Base-by-base conservation (phyloP, 2,329 filamentous ascomycete species). In the Nemania sp. region DNA sequence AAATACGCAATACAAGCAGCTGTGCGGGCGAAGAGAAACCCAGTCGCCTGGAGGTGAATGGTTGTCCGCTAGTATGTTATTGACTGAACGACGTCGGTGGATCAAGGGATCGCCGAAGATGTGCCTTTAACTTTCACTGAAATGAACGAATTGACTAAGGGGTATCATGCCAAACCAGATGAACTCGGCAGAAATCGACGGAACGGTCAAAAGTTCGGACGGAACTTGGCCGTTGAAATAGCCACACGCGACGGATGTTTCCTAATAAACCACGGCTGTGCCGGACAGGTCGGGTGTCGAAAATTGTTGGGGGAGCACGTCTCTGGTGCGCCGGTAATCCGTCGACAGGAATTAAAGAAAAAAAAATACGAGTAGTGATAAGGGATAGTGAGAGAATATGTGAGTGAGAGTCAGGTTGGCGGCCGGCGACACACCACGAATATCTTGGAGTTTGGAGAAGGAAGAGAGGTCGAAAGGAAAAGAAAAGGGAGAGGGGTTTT, bases 401-500 rank as follows among this genome's bases (percentile, higher is more conserved):
- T 34, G 14, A 55, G 52, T 44, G 57, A 63, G 63, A 55, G 44
- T 54, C 48, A 56, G 56, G 63, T 61, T 62, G 58, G 62, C 64
- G 66, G 64, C 63, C 65, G 59, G 59, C 61, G 61, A 62, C 61
- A 66, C 63, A 64, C 66, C 66, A 61, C 46, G 45, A 56, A 60
- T 62, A 50, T 60, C 62, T 66, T 59, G 63, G 41, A 47, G 64
- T 64, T 63, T 63, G 60, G 62, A 66, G 68, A 67, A 66, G 56
- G 67, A 61, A 66, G 67, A 66, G 56, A 68, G 60, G 62, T 66
- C 22, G 39, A 41, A 28, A 41, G 66, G 68, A 65, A 59, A 59
- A 66, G 61, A 69, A 70, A 70, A 72, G 66, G 66, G 71, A 67
- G 71, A 64, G 67, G 60, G 63, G 64, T 64, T 68, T n/a, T 74